These are phyloP conservation scores for Hortaea werneckii DNA, from an alignment of 2,329 filamentous ascomycete genomes.

Conservation along the genomic window DNA sequence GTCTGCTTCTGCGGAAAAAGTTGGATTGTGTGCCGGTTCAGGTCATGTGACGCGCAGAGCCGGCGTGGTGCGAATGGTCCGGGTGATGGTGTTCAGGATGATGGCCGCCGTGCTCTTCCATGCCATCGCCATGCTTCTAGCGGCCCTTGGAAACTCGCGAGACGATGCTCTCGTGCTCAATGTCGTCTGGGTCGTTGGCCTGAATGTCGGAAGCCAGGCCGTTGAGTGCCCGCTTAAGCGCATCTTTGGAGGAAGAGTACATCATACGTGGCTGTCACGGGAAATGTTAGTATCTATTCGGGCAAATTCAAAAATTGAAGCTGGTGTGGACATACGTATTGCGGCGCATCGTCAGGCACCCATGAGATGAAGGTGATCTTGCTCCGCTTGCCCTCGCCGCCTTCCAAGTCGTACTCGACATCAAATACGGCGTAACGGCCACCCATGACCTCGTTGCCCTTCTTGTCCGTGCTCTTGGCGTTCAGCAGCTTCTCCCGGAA, in stretches of 20 bases:
- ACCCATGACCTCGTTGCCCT: slow-evolving; percentile 46
- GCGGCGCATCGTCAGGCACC: slow-evolving; percentile 69
- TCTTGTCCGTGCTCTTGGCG: slow-evolving; percentile 62
- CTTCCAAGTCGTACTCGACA: slow-evolving; percentile 64
- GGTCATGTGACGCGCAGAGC: neutral
- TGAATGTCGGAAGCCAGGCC: slow-evolving; percentile 68
- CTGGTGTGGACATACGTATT: slow-evolving; percentile 51
- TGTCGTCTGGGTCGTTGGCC: slow-evolving; percentile 74
- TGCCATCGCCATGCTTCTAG: slow-evolving; percentile 25
- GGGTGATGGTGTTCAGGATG: neutral
- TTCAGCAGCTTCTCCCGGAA: slow-evolving; percentile 70
- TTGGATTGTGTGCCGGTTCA: neutral
- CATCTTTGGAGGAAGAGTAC: slow-evolving; percentile 81
- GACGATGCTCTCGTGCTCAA: slow-evolving; percentile 65
- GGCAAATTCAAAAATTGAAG: neutral
- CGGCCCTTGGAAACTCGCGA: slow-evolving; percentile 41
- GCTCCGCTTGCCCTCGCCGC: slow-evolving; percentile 63
- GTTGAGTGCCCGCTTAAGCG: slow-evolving; percentile 68
- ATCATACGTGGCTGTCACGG: slow-evolving; percentile 74
- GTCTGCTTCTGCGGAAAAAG: neutral
- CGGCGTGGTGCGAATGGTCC: neutral
- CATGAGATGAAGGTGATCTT: slow-evolving; percentile 72
- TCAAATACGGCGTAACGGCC: slow-evolving; percentile 80
- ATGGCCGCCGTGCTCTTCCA: neutral
- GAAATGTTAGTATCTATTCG: neutral